A percentile compares a stretch with the other conserved stretches of the same genome.
phyloP scores from a whole-genome alignment of 140 eudicot species.

The Oenanthe javanica region DNA sequence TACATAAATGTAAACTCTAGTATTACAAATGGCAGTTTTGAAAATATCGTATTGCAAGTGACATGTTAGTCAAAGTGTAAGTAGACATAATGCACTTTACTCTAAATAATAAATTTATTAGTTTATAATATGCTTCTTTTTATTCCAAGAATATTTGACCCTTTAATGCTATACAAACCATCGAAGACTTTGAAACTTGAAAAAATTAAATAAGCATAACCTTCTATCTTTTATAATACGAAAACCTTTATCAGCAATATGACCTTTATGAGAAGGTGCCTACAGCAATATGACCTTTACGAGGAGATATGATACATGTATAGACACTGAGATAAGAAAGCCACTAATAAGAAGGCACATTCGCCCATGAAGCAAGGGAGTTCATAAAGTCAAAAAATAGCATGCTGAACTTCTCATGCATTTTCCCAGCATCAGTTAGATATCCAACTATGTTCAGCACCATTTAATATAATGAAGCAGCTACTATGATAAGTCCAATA shows the following conservation, averaged over 20 bases:
- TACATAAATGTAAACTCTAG: too few relatives aligned
- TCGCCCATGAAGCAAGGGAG: neutral
- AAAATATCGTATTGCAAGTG: too few relatives aligned
- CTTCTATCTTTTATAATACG: neutral
- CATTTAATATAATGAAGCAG: neutral
- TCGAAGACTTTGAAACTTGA: neutral
- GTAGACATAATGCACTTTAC: too few relatives aligned
- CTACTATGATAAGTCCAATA: neutral
- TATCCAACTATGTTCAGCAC: neutral
- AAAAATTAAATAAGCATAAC: neutral
- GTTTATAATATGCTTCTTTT: too few relatives aligned
- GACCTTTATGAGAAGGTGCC: too few relatives aligned
- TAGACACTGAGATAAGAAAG: neutral
- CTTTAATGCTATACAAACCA: neutral
- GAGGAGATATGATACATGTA: neutral
- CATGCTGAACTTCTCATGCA: neutral
- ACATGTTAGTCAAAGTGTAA: too few relatives aligned
- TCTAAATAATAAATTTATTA: too few relatives aligned
- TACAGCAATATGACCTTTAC: too few relatives aligned
- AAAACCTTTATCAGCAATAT: neutral
- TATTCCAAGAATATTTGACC: neutral
- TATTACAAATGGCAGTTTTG: too few relatives aligned
- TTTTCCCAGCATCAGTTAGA: neutral
- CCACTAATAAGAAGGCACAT: neutral
- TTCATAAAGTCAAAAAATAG: neutral